phyloP scores from a whole-genome alignment of 2,329 filamentous ascomycete species.

The Stemphylium beticola region DNA sequence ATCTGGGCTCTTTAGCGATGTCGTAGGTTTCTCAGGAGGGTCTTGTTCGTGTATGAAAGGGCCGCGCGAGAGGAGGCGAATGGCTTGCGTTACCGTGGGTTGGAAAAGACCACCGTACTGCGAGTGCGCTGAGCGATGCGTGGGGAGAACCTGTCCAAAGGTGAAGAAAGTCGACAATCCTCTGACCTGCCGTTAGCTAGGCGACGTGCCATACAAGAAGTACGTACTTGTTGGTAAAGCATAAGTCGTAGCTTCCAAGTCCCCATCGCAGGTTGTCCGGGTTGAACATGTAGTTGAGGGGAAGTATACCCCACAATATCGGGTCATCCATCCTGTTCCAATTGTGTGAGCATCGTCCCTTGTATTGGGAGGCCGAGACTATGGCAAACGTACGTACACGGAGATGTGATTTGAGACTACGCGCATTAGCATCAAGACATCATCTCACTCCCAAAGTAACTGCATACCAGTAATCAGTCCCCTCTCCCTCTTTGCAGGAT shows the following conservation, averaged over 20 bases:
- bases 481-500: slow-evolving; percentile 69
- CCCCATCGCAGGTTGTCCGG: slow-evolving; percentile 83
- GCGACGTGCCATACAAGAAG: background rate
- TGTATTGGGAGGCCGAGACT: background rate
- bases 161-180: slow-evolving; percentile 79
- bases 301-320: slow-evolving; percentile 88
- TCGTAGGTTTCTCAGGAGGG: slow-evolving; percentile 29
- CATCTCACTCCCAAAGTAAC: background rate
- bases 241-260: slow-evolving; percentile 92
- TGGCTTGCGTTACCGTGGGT: slow-evolving; percentile 82
- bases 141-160: slow-evolving; percentile 87
- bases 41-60: slow-evolving; percentile 51
- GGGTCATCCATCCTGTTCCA: slow-evolving; percentile 83
- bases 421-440: slow-evolving; percentile 16
- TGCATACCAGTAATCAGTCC: slow-evolving; percentile 81
- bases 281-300: slow-evolving; percentile 73
- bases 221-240: slow-evolving; percentile 81
- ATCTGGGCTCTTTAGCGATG: slow-evolving; percentile 38
- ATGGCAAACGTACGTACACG: slow-evolving; percentile 69
- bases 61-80: slow-evolving; percentile 76
- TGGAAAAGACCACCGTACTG: slow-evolving; percentile 85
- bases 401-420: slow-evolving; percentile 87
- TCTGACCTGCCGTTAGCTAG: slow-evolving; percentile 54
- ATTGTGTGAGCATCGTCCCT: slow-evolving; percentile 21
- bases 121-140: slow-evolving; percentile 81